Conservation (phyloP, 75 land plant species). For the Cupressus sempervirens region DNA sequence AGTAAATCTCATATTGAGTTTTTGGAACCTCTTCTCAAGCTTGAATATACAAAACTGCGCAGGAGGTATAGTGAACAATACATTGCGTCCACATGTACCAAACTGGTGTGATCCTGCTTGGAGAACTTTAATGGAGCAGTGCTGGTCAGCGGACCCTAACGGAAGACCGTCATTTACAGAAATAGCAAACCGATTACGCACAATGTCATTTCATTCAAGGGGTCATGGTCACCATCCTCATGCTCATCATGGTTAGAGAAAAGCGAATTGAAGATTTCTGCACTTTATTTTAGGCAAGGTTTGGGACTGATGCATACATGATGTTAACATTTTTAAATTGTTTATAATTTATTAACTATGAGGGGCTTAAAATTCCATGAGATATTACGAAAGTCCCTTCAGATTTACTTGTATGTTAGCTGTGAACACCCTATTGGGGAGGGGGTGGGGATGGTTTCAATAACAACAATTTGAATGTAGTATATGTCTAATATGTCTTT, state of each 20-base stretch:
- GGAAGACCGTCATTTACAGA: conserved; percentile 68
- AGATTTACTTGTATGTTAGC: background rate
- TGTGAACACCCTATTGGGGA: background rate
- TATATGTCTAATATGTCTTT: background rate
- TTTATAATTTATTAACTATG: background rate
- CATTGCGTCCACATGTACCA: conserved; percentile 63
- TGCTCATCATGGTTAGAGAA: conserved; percentile 6
- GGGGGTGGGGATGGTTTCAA: too few relatives aligned
- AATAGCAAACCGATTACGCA: conserved; percentile 45
- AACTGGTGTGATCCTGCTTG: conserved; percentile 62
- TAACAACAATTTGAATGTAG: background rate
- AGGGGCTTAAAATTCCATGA: background rate
- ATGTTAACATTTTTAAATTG: background rate
- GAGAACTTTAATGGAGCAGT: conserved; percentile 71
- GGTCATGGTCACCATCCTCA: conserved; percentile 19
- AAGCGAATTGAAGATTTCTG: background rate
- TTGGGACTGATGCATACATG: background rate
- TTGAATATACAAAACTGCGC: background rate
- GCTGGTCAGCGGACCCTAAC: conserved; percentile 77
- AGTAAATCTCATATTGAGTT: background rate
- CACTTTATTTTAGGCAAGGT: background rate
- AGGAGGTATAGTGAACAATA: conserved; percentile 83
- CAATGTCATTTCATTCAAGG: conserved; percentile 40
- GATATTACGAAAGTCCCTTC: background rate
- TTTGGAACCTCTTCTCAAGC: background rate